A percentile compares a stretch with the other conserved stretches of the same genome.
Conservation (phyloP, 2,329 filamentous ascomycete species). For the Metarhizium brunneum region DNA sequence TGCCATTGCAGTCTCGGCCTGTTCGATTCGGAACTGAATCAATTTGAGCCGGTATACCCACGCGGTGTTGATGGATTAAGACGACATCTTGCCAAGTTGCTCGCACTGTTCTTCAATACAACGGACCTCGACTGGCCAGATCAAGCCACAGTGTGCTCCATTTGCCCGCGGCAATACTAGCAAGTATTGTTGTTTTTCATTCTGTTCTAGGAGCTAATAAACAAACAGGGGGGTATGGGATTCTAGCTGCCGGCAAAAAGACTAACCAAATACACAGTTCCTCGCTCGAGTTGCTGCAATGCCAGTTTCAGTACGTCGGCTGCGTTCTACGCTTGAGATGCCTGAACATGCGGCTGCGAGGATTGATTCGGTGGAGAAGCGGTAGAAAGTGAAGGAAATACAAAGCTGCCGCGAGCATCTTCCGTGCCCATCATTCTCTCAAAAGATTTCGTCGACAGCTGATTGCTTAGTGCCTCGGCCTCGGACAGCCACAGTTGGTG, state of each 20-base stretch:
- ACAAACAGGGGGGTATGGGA: neutral
- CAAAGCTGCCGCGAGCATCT: neutral
- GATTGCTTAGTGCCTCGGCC: neutral
- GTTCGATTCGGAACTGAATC: too few species aligned
- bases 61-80: too few species aligned
- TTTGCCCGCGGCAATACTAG: neutral
- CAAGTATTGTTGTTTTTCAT: neutral
- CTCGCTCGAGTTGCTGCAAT: neutral
- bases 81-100: too few species aligned
- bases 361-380: neutral
- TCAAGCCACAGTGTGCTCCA: neutral
- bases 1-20: too few species aligned
- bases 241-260: neutral
- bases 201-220: neutral
- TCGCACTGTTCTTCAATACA: too few species aligned
- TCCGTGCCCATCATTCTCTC: neutral
- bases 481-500: neutral
- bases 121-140: neutral
- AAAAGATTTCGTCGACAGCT: neutral
- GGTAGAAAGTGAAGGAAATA: neutral
- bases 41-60: too few species aligned
- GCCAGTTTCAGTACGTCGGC: neutral
- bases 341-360: neutral
- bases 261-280: neutral
- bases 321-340: neutral